These are phyloP conservation scores for Phytophthora sp. DNA, from an alignment of 352 stramenopile species.

Conservation along the genomic window DNA sequence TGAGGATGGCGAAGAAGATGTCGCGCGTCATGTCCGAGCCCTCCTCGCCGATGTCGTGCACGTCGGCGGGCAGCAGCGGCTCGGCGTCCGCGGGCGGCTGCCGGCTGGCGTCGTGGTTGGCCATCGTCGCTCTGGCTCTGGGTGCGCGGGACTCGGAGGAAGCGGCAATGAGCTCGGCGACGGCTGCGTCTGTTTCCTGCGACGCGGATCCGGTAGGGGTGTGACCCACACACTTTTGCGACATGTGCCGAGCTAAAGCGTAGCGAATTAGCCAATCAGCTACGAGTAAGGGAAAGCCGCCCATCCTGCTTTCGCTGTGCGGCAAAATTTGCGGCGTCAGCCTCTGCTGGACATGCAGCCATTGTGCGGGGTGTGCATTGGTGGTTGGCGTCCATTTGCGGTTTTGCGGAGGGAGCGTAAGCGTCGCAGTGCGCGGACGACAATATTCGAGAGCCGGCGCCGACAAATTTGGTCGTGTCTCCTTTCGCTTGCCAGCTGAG, in stretches of 20 bases:
- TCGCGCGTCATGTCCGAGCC: conserved; percentile 73
- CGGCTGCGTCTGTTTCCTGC: background rate
- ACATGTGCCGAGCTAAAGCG: background rate
- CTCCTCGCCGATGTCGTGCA: conserved; percentile 62
- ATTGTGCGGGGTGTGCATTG: background rate
- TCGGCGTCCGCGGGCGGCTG: conserved; percentile 18
- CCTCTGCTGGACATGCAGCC: background rate
- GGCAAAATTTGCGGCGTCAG: background rate
- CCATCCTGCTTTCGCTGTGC: conserved; percentile 17
- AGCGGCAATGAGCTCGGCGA: conserved; percentile 14
- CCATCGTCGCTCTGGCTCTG: conserved; percentile 7
- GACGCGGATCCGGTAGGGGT: no score
- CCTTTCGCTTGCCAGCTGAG: background rate
- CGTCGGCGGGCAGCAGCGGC: conserved; percentile 37
- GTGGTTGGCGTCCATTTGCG: background rate
- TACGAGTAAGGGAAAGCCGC: background rate
- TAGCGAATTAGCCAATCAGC: background rate
- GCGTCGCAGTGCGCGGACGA: background rate
- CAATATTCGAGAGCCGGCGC: background rate
- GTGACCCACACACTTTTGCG: conserved; percentile 10
- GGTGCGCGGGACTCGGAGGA: conserved; percentile 14
- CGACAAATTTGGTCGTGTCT: conserved; percentile 15
- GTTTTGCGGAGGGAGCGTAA: no score
- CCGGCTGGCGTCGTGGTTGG: conserved; percentile 3
- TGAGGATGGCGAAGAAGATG: conserved; percentile 71